phyloP scores from a whole-genome alignment of 768 basidiomycete species.

The Rubroboletus satanas region DNA sequence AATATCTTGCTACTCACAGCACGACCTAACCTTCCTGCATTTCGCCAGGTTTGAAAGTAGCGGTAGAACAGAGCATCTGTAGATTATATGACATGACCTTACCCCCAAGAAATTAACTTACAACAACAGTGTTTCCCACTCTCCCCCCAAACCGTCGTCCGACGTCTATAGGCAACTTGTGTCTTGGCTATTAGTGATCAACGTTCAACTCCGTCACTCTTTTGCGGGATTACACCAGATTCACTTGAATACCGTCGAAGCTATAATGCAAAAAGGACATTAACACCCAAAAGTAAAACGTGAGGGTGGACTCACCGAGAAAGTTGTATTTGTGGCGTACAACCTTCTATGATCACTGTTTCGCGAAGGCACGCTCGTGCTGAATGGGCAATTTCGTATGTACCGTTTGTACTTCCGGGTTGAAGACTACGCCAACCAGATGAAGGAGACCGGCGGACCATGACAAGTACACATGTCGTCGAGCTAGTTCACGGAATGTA shows the following conservation, averaged over 20 bases:
- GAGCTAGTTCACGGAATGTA: not conserved
- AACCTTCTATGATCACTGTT: constrained; percentile 1
- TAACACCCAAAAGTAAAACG: not conserved
- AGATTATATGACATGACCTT: not conserved
- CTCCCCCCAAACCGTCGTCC: not conserved
- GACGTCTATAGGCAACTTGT: not conserved
- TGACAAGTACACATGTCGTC: not conserved
- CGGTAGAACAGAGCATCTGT: not conserved
- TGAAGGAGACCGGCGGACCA: not conserved
- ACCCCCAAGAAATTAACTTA: not conserved
- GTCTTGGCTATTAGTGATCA: not conserved
- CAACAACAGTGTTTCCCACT: not conserved
- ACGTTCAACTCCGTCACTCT: not conserved
- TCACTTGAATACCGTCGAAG: not conserved
- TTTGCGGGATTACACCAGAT: not conserved
- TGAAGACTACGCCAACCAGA: not conserved
- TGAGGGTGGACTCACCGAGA: not conserved
- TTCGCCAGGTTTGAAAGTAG: not conserved
- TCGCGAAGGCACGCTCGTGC: not conserved
- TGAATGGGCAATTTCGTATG: not conserved
- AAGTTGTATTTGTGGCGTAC: not conserved
- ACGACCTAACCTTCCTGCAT: not conserved
- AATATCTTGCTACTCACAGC: not conserved
- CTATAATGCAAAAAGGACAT: not conserved
- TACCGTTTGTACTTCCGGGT: too few species aligned